phyloP scores from a whole-genome alignment of 192 early-diverging fungal genomes.

The Spizellomyces sp. region DNA sequence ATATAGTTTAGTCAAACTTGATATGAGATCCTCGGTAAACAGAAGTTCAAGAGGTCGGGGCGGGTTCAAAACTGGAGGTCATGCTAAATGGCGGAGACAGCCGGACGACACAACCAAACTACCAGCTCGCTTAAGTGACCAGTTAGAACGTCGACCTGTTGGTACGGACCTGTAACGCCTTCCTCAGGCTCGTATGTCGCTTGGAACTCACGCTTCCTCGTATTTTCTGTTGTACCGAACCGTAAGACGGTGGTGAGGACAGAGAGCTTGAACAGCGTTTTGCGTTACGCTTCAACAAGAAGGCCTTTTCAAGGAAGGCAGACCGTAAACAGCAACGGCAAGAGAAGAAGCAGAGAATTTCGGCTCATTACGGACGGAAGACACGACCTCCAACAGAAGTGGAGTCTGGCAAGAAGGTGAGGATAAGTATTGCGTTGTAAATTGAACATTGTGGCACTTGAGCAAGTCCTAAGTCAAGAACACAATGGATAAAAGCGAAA shows the following conservation, averaged over 20 bases:
- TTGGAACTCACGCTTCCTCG: neutral
- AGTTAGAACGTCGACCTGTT: neutral
- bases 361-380: conserved; percentile 13
- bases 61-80: neutral
- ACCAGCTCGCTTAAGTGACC: neutral
- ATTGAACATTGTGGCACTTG: neutral
- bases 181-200: neutral
- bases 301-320: conserved; percentile 30
- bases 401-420: neutral
- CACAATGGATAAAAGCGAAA: neutral
- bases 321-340: conserved; percentile 33
- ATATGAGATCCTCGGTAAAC: too few species aligned
- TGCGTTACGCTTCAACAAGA: conserved; percentile 33
- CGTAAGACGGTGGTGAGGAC: neutral
- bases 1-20: too few species aligned
- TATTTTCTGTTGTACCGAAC: neutral
- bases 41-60: too few species aligned
- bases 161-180: neutral
- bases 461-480: neutral
- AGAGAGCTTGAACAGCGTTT: conserved; percentile 25
- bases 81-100: too few species aligned
- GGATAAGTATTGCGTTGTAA: neutral
- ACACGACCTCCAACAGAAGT: neutral
- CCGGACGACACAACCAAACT: too few species aligned
- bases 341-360: conserved; percentile 35